A percentile compares a stretch with the other conserved stretches of the same genome.
These are phyloP conservation scores for Aurantiochytrium sp. DNA, from an alignment of 108 stramenopile genomes.

Conservation along the genomic window DNA sequence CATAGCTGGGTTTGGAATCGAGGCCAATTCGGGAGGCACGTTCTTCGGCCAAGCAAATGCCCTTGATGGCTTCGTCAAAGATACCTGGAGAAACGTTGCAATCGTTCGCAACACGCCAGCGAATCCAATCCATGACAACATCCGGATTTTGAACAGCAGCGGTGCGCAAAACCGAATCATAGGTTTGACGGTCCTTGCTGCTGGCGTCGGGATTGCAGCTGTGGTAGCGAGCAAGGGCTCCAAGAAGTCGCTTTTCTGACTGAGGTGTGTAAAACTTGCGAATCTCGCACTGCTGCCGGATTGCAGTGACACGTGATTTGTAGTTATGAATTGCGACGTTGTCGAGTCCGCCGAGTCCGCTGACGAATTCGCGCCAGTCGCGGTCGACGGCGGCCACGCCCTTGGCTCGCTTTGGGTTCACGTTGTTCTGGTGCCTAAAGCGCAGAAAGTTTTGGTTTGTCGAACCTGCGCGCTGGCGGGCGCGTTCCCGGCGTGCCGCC, in stretches of 20 bases:
- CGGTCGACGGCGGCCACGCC: neutral
- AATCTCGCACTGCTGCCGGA: neutral
- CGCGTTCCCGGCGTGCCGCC: no score
- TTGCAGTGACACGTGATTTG: neutral
- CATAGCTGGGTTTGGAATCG: neutral
- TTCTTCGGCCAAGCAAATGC: neutral
- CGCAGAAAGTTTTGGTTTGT: no score
- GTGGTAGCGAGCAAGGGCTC: neutral
- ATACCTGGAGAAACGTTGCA: neutral
- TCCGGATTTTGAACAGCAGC: neutral
- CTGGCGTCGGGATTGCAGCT: neutral
- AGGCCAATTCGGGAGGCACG: neutral
- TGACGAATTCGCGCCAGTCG: neutral
- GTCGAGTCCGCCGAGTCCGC: neutral
- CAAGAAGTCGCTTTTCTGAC: neutral
- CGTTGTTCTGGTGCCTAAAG: no score
- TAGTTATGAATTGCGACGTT: neutral
- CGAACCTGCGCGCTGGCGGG: no score
- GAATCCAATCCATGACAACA: neutral
- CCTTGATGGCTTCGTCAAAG: neutral
- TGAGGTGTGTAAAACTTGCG: neutral
- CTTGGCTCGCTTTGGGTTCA: no score
- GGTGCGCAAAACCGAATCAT: neutral
- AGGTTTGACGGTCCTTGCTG: neutral
- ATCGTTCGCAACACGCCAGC: neutral